Conservation (phyloP, 345 rosid genomes). For the Aquilaria yunnanensis region DNA sequence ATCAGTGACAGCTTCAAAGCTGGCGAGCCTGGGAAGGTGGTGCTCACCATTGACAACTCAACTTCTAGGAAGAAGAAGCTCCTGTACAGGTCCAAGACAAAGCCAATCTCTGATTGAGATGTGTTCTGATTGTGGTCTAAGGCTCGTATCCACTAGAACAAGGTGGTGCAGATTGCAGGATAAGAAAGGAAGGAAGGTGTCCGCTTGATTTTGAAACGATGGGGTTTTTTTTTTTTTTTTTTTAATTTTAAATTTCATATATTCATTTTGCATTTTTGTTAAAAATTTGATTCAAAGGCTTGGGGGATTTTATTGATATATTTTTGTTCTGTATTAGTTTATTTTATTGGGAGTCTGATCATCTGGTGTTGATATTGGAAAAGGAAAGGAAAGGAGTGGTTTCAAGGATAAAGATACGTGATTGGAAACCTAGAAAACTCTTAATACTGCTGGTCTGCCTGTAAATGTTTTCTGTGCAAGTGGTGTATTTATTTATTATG, state of each 20-base stretch:
- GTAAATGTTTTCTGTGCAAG: slow-evolving; percentile 9
- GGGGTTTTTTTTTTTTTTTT: not conserved
- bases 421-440: no score
- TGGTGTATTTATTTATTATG: slow-evolving; percentile 10
- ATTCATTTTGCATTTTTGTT: not conserved
- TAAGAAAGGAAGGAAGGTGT: slow-evolving; percentile 4
- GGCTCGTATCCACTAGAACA: slow-evolving; percentile 6
- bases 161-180: slow-evolving; percentile 6
- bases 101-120: slow-evolving; percentile 31
- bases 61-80: slow-evolving; percentile 85
- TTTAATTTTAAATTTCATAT: slow-evolving; percentile 5
- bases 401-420: not conserved
- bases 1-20: slow-evolving; percentile 54
- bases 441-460: not conserved
- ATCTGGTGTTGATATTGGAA: not conserved
- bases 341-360: slow-evolving; percentile 3
- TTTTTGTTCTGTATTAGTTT: slow-evolving; percentile 5
- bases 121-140: slow-evolving; percentile 1
- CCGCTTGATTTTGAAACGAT: slow-evolving; percentile 6
- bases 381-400: slow-evolving; percentile 6
- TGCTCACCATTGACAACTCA: slow-evolving; percentile 68
- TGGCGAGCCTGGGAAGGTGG: slow-evolving; percentile 62
- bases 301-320: slow-evolving; percentile 13
- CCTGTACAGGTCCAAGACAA: slow-evolving; percentile 79
- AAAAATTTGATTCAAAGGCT: slow-evolving; percentile 3